Evolutionary conservation across 2,329 filamentous ascomycete species (phyloP), one percentile per base, ranked within the genome.

Genomic region (Botrytis porri): DNA sequence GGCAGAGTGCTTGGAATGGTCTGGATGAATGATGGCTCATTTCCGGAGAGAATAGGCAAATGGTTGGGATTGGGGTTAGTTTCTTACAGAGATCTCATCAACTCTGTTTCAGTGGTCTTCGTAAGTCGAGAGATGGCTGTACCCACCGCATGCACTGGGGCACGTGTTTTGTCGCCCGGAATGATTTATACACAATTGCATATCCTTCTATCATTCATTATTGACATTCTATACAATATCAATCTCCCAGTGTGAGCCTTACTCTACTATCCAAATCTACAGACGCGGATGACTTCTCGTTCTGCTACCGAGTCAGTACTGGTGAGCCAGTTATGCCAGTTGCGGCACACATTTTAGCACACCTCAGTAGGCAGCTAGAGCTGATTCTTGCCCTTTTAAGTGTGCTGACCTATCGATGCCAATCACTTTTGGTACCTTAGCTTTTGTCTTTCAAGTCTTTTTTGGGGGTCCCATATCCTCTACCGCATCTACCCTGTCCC

Each of bases 401-500:
- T 35, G 25, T 41, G 10, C 48, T 10, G 9, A 32, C 16, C 5
- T 22, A 7, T n/a, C 37, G 18, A 41, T 9, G 41, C 4, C 18
- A 41, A 16, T 4, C 39, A 41, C n/a, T 32, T 16, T 32, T 32
- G 3, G 39, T 43, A 6, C 35, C 39, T 41, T 37, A 22, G 1
- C 1, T 59, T 29, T 65, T 7, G 32, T n/a, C 45, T 29, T 39
- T 70, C 32, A 70, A 32, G 22, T 18, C 59, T 54, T 51, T 2
- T n/a, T 63, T 22, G 45, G 59, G 3, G 35, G 81, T 83, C 89
- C 90, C 73, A 90, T 80, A 80, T 94, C 91, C 80, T 96, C 93
- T 41, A 92, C 87, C 2, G 93, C 93, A 80, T 88, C 91, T 51
- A 84, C 81, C 73, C 89, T 84, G 81, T 95, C 87, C 93, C 94